phyloP scores from a whole-genome alignment of 2,329 filamentous ascomycete species.

The Diaporthe citriasiana region DNA sequence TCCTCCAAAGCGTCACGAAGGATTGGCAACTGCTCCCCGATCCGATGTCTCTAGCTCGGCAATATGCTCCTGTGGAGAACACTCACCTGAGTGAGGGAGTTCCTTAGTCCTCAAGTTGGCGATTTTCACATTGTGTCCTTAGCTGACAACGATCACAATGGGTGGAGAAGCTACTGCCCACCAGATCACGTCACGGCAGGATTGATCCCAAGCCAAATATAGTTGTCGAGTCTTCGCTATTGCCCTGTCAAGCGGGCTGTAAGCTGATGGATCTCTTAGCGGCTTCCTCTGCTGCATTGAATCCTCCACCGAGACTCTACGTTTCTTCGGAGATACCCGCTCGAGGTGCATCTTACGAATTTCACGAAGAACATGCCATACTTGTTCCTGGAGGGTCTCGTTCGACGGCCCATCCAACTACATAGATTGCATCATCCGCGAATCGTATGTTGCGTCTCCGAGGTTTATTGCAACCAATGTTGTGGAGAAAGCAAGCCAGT shows the following conservation, averaged over 20 bases:
- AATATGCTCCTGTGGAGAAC: not conserved
- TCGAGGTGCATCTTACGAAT: too few species aligned
- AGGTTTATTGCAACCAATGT: too few species aligned
- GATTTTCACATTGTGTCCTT: not conserved
- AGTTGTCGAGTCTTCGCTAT: not conserved
- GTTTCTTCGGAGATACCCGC: too few species aligned
- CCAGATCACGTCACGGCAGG: not conserved
- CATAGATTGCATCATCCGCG: too few species aligned
- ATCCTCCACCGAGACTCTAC: not conserved
- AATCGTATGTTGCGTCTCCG: too few species aligned
- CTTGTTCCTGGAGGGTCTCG: too few species aligned
- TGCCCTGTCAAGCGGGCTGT: not conserved
- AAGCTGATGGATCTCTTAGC: not conserved
- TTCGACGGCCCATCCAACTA: too few species aligned
- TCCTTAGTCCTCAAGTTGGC: not conserved
- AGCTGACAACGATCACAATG: not conserved
- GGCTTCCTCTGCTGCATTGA: not conserved
- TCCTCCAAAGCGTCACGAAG: not conserved
- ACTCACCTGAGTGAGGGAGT: not conserved
- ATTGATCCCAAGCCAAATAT: not conserved
- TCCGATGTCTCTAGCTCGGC: not conserved
- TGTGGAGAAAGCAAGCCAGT: too few species aligned
- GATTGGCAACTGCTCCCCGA: too few species aligned
- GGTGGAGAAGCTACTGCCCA: not conserved
- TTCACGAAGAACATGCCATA: too few species aligned